Base-by-base conservation (phyloP, 768 basidiomycete species). In the Termitomyces sp. region DNA sequence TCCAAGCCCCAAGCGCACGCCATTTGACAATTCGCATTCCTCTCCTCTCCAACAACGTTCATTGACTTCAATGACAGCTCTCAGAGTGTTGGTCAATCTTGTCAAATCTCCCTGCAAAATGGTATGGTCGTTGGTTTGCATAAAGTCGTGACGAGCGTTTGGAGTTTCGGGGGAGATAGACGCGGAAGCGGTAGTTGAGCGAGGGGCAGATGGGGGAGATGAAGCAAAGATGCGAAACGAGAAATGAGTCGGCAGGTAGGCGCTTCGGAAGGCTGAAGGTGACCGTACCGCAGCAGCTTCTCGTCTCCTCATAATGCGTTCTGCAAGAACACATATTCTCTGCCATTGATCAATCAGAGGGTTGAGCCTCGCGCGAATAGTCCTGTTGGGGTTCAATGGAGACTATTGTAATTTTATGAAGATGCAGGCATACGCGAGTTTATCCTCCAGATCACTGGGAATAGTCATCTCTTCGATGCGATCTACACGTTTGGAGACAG, bases 321-420 rank as follows among this genome's bases (percentile, higher is more conserved):
- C 96, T 19, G 87, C 81, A 53, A 93, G 78, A 54, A 90, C 73
- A 67, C 90, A 91, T 65, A 98, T 85, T 64, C 88, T 86, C 63
- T 94, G 90, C 91, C 94, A 97, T 58, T 90, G 86, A 56, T 93
- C 93, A 56, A 98, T 88, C 40, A 96, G 74, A 2, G 83, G 75
- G 43, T 73, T 78, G n/a, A 96, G 72, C 68, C 84, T 89, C 45
- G 80, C 77, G 49, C 91, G 85, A n/a, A 94, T 80, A 41, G 81
- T 73, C 34, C 92, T 94, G 66, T 32, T 34, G 34, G 19, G 50
- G 56, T 46, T 59, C 38, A 57, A 47, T 51, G 59, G 54, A 26
- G 55, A 34, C 9, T 45, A 19, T 53, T 32, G 21, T 21, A 15
- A 14, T 50, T 44, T 8, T 19, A 43, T 45, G 24, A 19, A 11